Base-by-base conservation (phyloP, 2,329 filamentous ascomycete species). In the Colletotrichum sp. region DNA sequence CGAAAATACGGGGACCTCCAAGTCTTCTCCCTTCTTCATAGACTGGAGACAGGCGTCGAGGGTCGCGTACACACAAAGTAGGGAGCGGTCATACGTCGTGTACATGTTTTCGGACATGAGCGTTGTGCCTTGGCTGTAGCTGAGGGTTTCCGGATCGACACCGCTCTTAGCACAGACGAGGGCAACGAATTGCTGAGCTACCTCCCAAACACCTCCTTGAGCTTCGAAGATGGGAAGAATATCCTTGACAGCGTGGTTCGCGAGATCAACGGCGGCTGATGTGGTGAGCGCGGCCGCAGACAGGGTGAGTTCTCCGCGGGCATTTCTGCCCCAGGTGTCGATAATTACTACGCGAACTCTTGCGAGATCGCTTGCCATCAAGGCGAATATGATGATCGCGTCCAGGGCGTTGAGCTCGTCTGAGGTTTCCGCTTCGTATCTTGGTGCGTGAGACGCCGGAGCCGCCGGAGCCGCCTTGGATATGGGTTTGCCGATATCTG, bases 41-140 rank as follows among this genome's bases (percentile, higher is more conserved):
- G 39, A n/a, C 9, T 49, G 9, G 0, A 12, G 9, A n/a, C 18
- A 49, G 18, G 39, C 18, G 0, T 49, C 0, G 0, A 49, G 39
- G 5, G 39, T n/a, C 7, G 18, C 18, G 9, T 49, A n/a, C 0
- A 49, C 39, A n/a, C 39, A 49, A 49, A 49, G 39, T 49, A n/a
- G 39, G 18, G 39, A 49, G 0, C 39, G 39, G 39, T 49, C 39
- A 0, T n/a, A 49, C 0, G 5, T n/a, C 18, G 18, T n/a, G 39
- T 49, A 49, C 39, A 49, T 49, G 39, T n/a, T 1, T 49, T 49
- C 39, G 18, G 39, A 49, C 39, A 49, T n/a, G 0, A n/a, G 18
- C 9, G 18, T 44, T 2, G 39, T 49, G 39, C 39, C 39, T n/a
- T 49, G 9, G 39, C 39, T 49, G 39, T 49, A 49, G 7, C 39